phyloP scores from a whole-genome alignment of 2,329 filamentous ascomycete species.

The Venturia aucupariae region DNA sequence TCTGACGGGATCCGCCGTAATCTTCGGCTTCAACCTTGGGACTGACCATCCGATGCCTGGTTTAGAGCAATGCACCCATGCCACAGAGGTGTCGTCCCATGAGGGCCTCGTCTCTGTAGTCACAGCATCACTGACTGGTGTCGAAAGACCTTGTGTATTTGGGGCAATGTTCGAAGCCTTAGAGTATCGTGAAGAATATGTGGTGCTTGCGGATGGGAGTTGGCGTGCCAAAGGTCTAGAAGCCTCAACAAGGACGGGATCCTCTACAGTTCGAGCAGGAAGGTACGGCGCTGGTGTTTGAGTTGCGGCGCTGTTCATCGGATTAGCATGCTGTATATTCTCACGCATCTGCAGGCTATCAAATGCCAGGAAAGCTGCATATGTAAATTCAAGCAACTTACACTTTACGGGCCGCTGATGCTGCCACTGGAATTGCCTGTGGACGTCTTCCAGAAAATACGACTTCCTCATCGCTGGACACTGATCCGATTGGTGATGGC shows the following conservation, averaged over 20 bases:
- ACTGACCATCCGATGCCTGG: constrained; percentile 26
- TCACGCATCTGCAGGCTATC: neutral
- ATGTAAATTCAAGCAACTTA: neutral
- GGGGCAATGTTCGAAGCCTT: neutral
- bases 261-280: neutral
- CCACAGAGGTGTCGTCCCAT: constrained; percentile 24
- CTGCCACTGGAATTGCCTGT: neutral
- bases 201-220: neutral
- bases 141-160: constrained; percentile 5
- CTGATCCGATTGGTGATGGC: constrained; percentile 36
- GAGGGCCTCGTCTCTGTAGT: constrained; percentile 18
- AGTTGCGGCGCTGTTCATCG: neutral
- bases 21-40: neutral
- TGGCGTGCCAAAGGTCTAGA: neutral
- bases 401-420: neutral
- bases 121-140: neutral
- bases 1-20: constrained; percentile 18
- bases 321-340: neutral
- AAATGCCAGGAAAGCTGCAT: neutral
- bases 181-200: neutral
- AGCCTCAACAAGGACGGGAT: constrained; percentile 1
- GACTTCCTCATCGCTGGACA: constrained; percentile 66
- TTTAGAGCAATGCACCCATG: constrained; percentile 28
- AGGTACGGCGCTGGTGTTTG: neutral
- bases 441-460: constrained; percentile 11